Evolutionary conservation across 1,284 basidiomycete genomes (phyloP).

Genomic region (Leccinum laetum): DNA sequence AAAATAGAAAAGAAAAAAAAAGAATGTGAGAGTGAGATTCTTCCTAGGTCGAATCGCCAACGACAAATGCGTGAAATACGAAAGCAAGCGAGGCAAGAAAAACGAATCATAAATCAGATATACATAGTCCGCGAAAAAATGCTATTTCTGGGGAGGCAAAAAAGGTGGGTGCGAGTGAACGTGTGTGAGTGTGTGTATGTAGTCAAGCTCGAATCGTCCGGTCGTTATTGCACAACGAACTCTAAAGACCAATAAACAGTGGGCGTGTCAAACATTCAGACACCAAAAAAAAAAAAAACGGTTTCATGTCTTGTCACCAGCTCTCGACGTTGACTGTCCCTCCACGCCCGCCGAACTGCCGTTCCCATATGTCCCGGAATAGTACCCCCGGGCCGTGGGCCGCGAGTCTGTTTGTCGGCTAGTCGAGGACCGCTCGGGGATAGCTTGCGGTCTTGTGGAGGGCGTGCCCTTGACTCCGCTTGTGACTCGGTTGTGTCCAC

Average conservation of each 20-base stretch:
- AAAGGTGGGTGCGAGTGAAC: constrained; percentile 4
- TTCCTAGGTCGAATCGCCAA: constrained; percentile 14
- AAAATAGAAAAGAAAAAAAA: background rate
- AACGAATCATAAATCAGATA: constrained; percentile 30
- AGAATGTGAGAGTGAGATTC: constrained; percentile 2
- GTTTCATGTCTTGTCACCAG: constrained; percentile 29
- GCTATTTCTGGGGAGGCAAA: constrained; percentile 5
- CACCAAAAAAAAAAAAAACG: background rate
- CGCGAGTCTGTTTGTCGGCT: constrained; percentile 24
- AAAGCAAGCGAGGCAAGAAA: constrained; percentile 27
- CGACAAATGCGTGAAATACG: constrained; percentile 15
- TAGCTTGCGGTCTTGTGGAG: constrained; percentile 14
- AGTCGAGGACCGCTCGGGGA: constrained; percentile 20
- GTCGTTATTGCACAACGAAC: constrained; percentile 9
- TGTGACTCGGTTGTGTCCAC: constrained; percentile 22
- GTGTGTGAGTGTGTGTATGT: constrained; percentile 7
- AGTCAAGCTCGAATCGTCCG: constrained; percentile 20
- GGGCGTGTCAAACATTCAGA: constrained; percentile 1
- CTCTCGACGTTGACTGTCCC: constrained; percentile 15
- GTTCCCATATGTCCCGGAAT: constrained; percentile 24
- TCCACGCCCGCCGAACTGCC: constrained; percentile 14
- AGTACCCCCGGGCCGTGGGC: constrained; percentile 18
- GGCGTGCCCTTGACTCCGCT: constrained; percentile 23
- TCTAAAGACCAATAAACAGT: constrained; percentile 6
- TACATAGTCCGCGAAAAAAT: constrained; percentile 24